These are phyloP conservation scores for Aspergillus sojae DNA, from an alignment of 2,329 filamentous ascomycete genomes.

Conservation along the genomic window DNA sequence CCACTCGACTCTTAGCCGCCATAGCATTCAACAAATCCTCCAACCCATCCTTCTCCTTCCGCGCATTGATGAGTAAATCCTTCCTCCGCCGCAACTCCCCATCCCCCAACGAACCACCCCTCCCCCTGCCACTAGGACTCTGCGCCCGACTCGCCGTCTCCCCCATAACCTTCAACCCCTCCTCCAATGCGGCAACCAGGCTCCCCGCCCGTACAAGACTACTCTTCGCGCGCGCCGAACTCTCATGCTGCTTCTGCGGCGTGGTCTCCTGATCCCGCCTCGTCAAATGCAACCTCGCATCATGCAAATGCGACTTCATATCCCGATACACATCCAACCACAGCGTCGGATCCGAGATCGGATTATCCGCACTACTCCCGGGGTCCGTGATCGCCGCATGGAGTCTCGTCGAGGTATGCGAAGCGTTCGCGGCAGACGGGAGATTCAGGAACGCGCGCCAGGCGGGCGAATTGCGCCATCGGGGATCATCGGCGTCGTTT, in stretches of 20 bases:
- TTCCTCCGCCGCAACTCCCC: constrained; percentile 62
- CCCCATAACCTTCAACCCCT: constrained; percentile 53
- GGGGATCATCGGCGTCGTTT: constrained; percentile 56
- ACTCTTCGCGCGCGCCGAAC: constrained; percentile 63
- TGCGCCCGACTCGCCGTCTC: constrained; percentile 26
- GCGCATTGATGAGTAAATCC: constrained; percentile 59
- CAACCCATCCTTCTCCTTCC: constrained; percentile 64
- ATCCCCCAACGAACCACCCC: constrained; percentile 53
- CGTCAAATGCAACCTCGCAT: constrained; percentile 61
- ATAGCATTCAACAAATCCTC: constrained; percentile 63
- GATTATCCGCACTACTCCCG: constrained; percentile 28
- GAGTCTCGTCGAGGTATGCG: constrained; percentile 40
- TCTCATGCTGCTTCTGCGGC: constrained; percentile 63
- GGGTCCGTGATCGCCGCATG: constrained; percentile 49
- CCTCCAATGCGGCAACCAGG: constrained; percentile 59
- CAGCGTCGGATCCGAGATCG: constrained; percentile 56
- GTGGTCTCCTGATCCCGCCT: constrained; percentile 61
- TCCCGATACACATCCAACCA: constrained; percentile 66
- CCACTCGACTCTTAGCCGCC: constrained; percentile 53
- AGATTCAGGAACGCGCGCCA: constrained; percentile 64
- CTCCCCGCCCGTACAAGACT: constrained; percentile 59
- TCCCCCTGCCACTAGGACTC: constrained; percentile 33
- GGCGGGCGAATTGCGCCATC: constrained; percentile 60
- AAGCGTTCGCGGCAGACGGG: constrained; percentile 43
- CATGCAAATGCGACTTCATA: constrained; percentile 63